Conservation (phyloP, 768 basidiomycete genomes). For the Phlegmacium glaucopus region DNA sequence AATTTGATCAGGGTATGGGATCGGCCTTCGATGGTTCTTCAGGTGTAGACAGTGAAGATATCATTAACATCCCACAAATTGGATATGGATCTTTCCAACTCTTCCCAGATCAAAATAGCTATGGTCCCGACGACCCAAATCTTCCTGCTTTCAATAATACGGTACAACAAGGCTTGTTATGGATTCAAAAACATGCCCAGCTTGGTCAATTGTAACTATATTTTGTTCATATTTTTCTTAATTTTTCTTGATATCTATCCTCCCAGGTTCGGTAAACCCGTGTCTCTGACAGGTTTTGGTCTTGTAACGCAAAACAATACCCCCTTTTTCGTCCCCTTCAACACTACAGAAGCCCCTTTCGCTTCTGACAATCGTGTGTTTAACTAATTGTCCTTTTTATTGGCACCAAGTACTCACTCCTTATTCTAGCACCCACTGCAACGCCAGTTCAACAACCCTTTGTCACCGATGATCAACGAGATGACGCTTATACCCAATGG, state of each 20-base stretch:
- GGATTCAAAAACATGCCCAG: constrained; percentile 51
- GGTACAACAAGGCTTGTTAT: constrained; percentile 46
- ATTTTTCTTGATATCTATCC: neutral
- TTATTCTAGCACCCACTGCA: neutral
- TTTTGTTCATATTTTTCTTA: neutral
- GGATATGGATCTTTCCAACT: constrained; percentile 59
- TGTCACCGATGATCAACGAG: constrained; percentile 50
- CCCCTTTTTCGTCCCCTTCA: constrained; percentile 60
- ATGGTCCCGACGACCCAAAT: constrained; percentile 45
- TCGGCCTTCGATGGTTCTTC: constrained; percentile 58
- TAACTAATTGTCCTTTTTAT: neutral
- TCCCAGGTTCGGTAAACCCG: constrained; percentile 57
- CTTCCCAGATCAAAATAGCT: constrained; percentile 67
- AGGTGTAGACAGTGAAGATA: constrained; percentile 67
- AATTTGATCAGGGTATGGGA: constrained; percentile 40
- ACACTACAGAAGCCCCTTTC: constrained; percentile 42
- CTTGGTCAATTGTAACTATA: constrained; percentile 39
- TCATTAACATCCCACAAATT: constrained; percentile 52
- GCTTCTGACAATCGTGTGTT: constrained; percentile 24
- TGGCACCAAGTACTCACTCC: neutral
- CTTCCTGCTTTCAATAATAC: constrained; percentile 50
- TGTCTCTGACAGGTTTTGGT: constrained; percentile 54
- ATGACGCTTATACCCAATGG: constrained; percentile 54
- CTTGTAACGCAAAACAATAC: constrained; percentile 56
- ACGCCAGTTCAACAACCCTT: constrained; percentile 28